These are phyloP conservation scores for Aspergillus novoparasiticus DNA, from an alignment of 2,329 filamentous ascomycete species.

Conservation along the genomic window DNA sequence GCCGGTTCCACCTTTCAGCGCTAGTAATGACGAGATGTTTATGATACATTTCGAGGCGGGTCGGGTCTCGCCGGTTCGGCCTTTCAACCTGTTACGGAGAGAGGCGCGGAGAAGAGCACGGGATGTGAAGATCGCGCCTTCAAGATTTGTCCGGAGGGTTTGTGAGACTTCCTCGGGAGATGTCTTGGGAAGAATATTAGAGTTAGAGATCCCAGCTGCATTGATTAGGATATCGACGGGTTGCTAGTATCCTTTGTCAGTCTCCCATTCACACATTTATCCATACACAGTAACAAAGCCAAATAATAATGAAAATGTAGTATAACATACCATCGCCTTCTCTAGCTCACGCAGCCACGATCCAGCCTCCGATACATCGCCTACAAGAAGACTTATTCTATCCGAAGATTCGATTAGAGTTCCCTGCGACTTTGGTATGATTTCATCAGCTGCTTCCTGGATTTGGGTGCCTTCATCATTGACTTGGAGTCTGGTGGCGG, in stretches of 20 bases:
- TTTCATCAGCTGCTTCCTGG: background rate
- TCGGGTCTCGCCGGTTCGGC: constrained; percentile 34
- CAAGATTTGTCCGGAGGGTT: constrained; percentile 71
- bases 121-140: constrained; percentile 45
- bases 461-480: background rate
- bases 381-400: constrained; percentile 35
- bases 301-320: too few species aligned
- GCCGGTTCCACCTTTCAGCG: constrained; percentile 67
- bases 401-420: constrained; percentile 18
- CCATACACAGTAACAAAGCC: too few species aligned
- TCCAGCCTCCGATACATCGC: constrained; percentile 40
- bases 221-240: constrained; percentile 69
- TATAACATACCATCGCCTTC: constrained; percentile 38
- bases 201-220: constrained; percentile 73
- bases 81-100: constrained; percentile 34
- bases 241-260: constrained; percentile 22
- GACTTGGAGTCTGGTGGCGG: constrained; percentile 32
- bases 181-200: constrained; percentile 63
- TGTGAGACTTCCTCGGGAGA: constrained; percentile 53
- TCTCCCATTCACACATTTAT: background rate
- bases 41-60: constrained; percentile 72
- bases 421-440: constrained; percentile 1
- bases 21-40: constrained; percentile 79
- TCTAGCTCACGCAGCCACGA: constrained; percentile 41
- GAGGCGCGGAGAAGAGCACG: constrained; percentile 40